Base-by-base conservation (phyloP, 805 yeast species). In the Wickerhamomyces xylosicus region DNA sequence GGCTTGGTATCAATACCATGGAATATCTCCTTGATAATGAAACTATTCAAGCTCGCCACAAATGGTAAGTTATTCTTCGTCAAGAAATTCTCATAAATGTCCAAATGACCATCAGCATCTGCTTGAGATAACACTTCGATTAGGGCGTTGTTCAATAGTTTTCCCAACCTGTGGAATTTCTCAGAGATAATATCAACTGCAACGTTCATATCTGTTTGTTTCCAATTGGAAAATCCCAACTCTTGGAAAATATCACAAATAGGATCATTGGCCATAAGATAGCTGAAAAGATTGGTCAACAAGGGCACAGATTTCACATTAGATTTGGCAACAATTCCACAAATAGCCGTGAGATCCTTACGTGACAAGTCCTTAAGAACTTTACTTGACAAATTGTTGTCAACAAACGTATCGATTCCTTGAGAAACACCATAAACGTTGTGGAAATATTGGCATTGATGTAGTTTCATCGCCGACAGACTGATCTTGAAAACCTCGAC, bases 401-500 rank as follows among this genome's bases (percentile, higher is more conserved):
- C n/a, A n/a, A n/a, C n/a, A n/a, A n/a, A n/a, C 25, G 25, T 7
- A 10, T 21, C 25, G 6, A 10, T 7, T 21, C 10, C 25, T 21
- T 21, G 9, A 7, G 6, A 6, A 7, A 7, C 25, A 21, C 6
- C 9, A 10, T 21, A 21, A 8, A 50, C 17, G 14, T 32, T 37
- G 18, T 51, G 49, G 21, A 44, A 42, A 19, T 51, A 41, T 10
- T 31, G 31, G 34, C 45, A 41, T 32, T 46, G 48, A 33, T 37
- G 38, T 0, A 34, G 14, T 35, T 52, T 48, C 31, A 46, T 42
- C 18, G 44, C 47, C 5, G 34, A 33, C 9, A 48, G 31, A 10
- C 49, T 40, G 19, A 35, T 35, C 40, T 48, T 52, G 29, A 52
- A 35, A 4, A 47, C 40, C 2, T 49, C 52, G 1, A 39, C 35